These are phyloP conservation scores for Plasmodium cynomolgi DNA, from an alignment of 169 alveolate genomes.

Conservation along the genomic window DNA sequence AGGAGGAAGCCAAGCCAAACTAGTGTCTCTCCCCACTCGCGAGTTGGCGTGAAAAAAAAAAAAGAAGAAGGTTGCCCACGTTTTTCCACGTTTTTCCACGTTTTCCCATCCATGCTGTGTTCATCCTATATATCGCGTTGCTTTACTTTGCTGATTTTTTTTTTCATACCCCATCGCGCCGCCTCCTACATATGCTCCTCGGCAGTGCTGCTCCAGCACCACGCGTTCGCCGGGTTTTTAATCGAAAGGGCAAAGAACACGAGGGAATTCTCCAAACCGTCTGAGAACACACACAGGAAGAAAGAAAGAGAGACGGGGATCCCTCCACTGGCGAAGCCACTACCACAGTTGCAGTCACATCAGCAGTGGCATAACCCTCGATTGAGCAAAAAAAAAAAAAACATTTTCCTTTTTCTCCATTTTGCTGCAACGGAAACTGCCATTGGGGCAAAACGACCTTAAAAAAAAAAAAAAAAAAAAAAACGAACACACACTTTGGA, in stretches of 20 bases:
- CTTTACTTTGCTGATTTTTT: not conserved
- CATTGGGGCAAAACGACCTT: not conserved
- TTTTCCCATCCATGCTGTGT: not conserved
- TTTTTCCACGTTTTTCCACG: not conserved
- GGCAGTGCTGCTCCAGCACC: not conserved
- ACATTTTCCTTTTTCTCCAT: not conserved
- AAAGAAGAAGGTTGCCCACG: not conserved
- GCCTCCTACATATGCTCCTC: not conserved
- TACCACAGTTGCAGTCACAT: not conserved
- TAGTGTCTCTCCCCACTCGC: not conserved
- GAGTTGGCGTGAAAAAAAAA: not conserved
- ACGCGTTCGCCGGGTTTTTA: not conserved
- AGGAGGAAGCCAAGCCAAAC: conserved; percentile 52
- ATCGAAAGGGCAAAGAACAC: not conserved
- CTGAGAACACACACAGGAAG: not conserved
- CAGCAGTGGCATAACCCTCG: not conserved
- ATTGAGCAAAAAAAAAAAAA: not conserved
- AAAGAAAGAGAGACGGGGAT: not conserved
- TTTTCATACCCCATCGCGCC: not conserved
- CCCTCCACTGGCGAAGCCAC: not conserved
- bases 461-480: conserved; percentile 10
- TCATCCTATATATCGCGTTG: not conserved
- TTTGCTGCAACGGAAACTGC: not conserved
- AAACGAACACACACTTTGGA: not conserved
- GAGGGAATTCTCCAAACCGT: not conserved